Base-by-base conservation (phyloP, 352 stramenopile genomes). In the Aphanomyces astaci region DNA sequence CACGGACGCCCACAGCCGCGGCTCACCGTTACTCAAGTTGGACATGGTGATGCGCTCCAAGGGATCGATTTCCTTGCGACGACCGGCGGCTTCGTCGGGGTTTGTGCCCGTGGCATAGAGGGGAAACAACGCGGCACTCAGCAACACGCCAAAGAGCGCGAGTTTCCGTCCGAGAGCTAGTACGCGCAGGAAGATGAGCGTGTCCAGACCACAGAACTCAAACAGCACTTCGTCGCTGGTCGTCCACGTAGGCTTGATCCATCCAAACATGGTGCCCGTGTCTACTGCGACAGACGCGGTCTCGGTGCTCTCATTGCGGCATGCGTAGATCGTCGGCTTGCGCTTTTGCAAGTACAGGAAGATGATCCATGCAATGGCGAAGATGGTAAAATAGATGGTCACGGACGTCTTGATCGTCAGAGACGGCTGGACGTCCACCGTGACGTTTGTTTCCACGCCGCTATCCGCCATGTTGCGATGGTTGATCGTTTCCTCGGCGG, bases 11-110 rank as follows among this genome's bases (percentile, higher is more conserved):
- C 85, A 93, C n/a, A 93, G 66, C 22, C 82, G 72, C 22, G 66
- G 71, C 54, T 83, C 84, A 5, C 65, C 56, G 51, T 75, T 76
- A 1, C 74, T 70, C 56, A 93, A 70, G 68, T 90, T 93, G 32
- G 80, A 89, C 82, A 93, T 89, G 31, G 76, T 89, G 64, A 93
- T 87, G 28, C 73, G 72, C 43, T 77, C 76, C 30, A 93, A 62
- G 15, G 79, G 74, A 45, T 93, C 85, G 36, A 86, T 72, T 2
- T 45, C 28, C 4, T 64, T 57, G 25, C 46, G 60, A 54, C 31
- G 74, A 13, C 53, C 46, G 11, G 71, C 53, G 9, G 53, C 65
- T 19, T 80, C 80, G 5, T 43, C 32, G 19, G 62, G 62, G 33
- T 68, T 68, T 5, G 62, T 60, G 2, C 62, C 62, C 9, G 82